Percentiles rank a stretch among this genome's conserved stretches.
phyloP scores from a whole-genome alignment of 2,329 filamentous ascomycete genomes.

The Kalmusia sp. region DNA sequence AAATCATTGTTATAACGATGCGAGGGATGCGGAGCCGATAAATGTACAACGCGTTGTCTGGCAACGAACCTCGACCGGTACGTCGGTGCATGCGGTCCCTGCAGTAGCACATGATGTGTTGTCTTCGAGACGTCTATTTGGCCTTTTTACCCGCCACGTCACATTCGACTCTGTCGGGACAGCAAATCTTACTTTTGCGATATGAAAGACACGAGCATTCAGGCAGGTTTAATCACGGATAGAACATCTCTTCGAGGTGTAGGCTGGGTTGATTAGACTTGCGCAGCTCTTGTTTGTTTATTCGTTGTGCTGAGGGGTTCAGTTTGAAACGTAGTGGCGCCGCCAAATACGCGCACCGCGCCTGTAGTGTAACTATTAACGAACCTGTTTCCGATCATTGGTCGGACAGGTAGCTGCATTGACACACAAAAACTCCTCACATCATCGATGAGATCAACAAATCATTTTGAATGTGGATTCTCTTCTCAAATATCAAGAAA shows the following conservation, averaged over 20 bases:
- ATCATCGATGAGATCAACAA: neutral
- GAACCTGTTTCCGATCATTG: neutral
- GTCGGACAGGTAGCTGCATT: neutral
- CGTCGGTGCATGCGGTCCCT: conserved; percentile 26
- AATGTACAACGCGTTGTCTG: conserved; percentile 5
- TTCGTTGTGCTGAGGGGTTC: conserved; percentile 3
- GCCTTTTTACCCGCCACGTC: neutral
- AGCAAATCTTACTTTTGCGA: neutral
- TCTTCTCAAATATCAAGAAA: no score
- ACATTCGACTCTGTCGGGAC: neutral
- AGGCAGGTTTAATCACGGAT: neutral
- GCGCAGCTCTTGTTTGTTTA: neutral
- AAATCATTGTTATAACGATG: neutral
- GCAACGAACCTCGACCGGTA: conserved; percentile 17
- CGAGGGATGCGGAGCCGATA: conserved; percentile 13
- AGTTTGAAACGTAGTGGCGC: conserved; percentile 8
- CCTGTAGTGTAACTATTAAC: conserved; percentile 13
- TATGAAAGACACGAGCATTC: neutral
- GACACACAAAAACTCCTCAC: neutral
- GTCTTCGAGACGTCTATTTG: conserved; percentile 8
- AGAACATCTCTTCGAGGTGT: neutral
- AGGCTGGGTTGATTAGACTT: neutral
- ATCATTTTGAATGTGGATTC: no score
- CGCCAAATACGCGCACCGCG: conserved; percentile 9
- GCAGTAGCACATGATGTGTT: conserved; percentile 25